Evolutionary conservation across 176 grass and related monocot genomes (phyloP).

Genomic region (Puya raimondii): DNA sequence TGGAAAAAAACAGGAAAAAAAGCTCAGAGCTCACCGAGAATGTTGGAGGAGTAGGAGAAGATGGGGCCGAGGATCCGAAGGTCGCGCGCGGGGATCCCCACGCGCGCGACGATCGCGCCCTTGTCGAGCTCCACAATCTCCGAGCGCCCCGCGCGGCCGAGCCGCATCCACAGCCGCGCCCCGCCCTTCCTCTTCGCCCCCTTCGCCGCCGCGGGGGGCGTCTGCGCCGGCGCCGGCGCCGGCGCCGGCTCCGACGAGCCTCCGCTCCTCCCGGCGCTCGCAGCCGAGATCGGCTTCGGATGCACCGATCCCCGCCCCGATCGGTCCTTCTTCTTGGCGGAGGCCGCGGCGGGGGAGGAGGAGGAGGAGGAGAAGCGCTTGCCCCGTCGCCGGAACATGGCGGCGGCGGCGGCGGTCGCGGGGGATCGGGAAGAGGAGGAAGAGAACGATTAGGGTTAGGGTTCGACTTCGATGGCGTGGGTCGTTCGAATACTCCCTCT

Average conservation of each 20-base stretch:
- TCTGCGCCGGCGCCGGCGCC: neutral
- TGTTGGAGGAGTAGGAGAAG: constrained; percentile 94
- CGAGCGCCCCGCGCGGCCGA: constrained; percentile 55
- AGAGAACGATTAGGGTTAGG: too few relatives aligned
- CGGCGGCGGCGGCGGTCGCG: too few relatives aligned
- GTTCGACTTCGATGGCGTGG: too few relatives aligned
- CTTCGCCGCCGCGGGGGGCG: constrained; percentile 17
- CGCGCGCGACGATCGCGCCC: constrained; percentile 58
- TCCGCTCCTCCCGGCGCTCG: neutral
- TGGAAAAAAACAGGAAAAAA: neutral
- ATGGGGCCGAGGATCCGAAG: constrained; percentile 83
- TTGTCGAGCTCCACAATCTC: constrained; percentile 85
- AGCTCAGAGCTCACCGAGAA: constrained; percentile 52
- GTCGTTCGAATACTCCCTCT: too few relatives aligned
- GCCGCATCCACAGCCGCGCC: constrained; percentile 64
- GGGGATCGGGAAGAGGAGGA: too few relatives aligned
- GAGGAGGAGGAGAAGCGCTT: too few relatives aligned
- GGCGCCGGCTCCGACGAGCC: neutral
- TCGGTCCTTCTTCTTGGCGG: too few relatives aligned
- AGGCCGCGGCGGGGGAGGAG: too few relatives aligned
- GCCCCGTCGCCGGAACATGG: too few relatives aligned
- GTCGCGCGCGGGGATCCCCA: constrained; percentile 59
- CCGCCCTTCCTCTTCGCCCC: constrained; percentile 71
- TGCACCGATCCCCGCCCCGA: too few relatives aligned
- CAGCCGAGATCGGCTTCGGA: too few relatives aligned